phyloP scores from a whole-genome alignment of 495 filamentous ascomycete species.

The Immersiella caudata region DNA sequence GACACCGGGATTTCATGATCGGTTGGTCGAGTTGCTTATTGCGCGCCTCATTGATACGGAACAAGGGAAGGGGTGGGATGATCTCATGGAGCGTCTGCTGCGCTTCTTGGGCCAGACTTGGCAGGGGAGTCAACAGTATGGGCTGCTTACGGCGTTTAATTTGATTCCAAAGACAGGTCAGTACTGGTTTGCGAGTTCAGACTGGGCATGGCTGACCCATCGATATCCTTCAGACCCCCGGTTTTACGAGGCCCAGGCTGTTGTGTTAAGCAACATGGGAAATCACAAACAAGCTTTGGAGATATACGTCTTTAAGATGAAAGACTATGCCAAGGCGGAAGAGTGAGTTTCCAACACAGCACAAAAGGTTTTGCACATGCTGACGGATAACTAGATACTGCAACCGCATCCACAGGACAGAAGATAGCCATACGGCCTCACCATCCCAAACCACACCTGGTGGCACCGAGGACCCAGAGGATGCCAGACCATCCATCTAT shows the following conservation, averaged over 20 bases:
- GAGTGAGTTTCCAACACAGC: constrained; percentile 58
- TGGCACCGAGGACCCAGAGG: constrained; percentile 55
- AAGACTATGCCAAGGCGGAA: constrained; percentile 87
- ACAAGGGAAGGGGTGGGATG: constrained; percentile 53
- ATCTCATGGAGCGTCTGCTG: constrained; percentile 67
- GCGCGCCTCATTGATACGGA: constrained; percentile 57
- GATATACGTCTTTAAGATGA: constrained; percentile 94
- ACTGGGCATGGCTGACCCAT: neutral
- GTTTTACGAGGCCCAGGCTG: constrained; percentile 88
- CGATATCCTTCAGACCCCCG: constrained; percentile 61
- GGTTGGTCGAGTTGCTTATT: constrained; percentile 75
- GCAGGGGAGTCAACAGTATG: constrained; percentile 76
- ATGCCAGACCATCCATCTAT: constrained; percentile 75
- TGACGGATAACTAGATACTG: constrained; percentile 67
- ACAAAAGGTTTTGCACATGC: neutral
- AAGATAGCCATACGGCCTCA: constrained; percentile 45
- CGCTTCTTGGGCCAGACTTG: constrained; percentile 73
- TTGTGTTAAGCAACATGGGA: constrained; percentile 93
- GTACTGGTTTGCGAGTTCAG: constrained; percentile 28
- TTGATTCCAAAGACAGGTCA: constrained; percentile 78
- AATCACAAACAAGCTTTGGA: constrained; percentile 91
- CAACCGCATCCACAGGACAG: constrained; percentile 73
- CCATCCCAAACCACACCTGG: constrained; percentile 41
- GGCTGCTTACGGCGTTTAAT: constrained; percentile 70
- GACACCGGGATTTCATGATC: constrained; percentile 84